phyloP scores from a whole-genome alignment of 2,329 filamentous ascomycete species.

The Paecilomyces niveus region DNA sequence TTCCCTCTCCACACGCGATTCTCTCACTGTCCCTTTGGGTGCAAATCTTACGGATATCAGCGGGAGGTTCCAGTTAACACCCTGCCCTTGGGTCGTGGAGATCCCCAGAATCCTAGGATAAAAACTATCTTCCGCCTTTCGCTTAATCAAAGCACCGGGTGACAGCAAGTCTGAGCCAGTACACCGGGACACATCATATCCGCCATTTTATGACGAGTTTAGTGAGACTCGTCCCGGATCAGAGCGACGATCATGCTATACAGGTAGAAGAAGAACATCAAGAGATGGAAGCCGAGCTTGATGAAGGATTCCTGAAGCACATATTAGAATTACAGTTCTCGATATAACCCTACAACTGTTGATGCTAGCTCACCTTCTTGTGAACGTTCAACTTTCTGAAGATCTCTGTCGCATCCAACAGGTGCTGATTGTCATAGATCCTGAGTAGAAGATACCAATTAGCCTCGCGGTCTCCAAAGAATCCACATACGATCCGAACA shows the following conservation, averaged over 20 bases:
- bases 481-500: neutral
- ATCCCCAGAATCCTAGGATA: conserved; percentile 1
- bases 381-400: conserved; percentile 98
- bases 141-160: neutral
- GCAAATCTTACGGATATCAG: neutral
- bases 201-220: conserved; percentile 40
- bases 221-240: conserved; percentile 89
- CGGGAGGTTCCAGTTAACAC: neutral
- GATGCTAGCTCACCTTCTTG: conserved; percentile 67
- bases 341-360: neutral
- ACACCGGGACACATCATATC: conserved; percentile 33
- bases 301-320: conserved; percentile 81
- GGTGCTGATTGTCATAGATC: conserved; percentile 94
- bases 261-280: conserved; percentile 99
- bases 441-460: conserved; percentile 41
- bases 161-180: conserved; percentile 6
- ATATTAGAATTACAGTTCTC: conserved; percentile 6
- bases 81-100: neutral
- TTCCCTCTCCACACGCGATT: neutral
- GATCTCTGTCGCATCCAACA: conserved; percentile 96
- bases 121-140: neutral
- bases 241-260: conserved; percentile 98
- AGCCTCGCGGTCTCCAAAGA: conserved; percentile 6
- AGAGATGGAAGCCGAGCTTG: conserved; percentile 95
- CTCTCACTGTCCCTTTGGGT: neutral